Conservation (phyloP, 331 rosid species). For the Telfairia occidentalis region DNA sequence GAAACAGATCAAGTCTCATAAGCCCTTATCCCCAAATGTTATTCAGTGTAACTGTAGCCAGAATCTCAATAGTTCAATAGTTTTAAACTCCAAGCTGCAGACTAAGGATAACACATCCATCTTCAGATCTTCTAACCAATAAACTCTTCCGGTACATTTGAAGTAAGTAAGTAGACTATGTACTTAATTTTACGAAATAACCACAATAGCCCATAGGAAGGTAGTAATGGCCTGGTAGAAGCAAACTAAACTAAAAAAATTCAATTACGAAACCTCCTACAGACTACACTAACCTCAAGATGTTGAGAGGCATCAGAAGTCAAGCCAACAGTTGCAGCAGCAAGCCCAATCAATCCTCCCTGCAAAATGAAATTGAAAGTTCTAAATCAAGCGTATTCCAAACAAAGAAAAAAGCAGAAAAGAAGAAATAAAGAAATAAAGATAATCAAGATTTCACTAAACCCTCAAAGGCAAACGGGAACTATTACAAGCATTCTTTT, state of each 20-base stretch:
- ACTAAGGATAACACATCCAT: not conserved
- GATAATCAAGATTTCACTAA: conserved; percentile 8
- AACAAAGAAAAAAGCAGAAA: not conserved
- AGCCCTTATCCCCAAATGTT: not conserved
- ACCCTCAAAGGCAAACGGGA: not conserved
- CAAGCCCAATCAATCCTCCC: conserved; percentile 97
- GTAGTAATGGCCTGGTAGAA: not conserved
- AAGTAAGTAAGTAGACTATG: not conserved
- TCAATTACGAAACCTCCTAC: not conserved
- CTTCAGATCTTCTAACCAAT: not conserved
- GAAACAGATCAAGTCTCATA: not conserved
- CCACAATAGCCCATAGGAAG: not conserved
- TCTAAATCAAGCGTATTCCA: not conserved
- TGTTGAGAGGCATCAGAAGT: conserved; percentile 66
- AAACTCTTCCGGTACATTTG: not conserved
- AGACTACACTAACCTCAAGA: conserved; percentile 56
- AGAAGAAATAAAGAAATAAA: not conserved
- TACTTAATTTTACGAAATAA: not conserved
- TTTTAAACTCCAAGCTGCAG: not conserved
- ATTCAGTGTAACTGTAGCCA: not conserved
- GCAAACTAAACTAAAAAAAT: not conserved
- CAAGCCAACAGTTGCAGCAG: conserved; percentile 93
- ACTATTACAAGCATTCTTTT: not conserved
- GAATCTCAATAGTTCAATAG: not conserved
- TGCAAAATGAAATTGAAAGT: conserved; percentile 8